Evolutionary conservation across 768 basidiomycete genomes (phyloP).

Genomic region (Leccinum olivaceopallidum): DNA sequence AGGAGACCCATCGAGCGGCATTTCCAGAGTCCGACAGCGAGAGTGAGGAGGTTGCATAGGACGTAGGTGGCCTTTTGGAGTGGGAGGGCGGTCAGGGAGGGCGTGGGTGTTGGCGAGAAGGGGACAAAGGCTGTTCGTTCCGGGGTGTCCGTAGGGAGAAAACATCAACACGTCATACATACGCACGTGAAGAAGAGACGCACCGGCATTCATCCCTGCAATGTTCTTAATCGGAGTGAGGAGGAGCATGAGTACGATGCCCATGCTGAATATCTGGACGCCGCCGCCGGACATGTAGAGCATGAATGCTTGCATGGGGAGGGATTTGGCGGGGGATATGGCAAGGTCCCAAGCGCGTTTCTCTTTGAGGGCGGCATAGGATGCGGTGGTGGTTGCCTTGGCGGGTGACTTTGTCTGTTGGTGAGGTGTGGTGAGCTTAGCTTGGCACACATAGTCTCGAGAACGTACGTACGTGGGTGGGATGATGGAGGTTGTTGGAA

Average conservation of each 20-base stretch:
- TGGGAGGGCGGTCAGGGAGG: slow-evolving; percentile 50
- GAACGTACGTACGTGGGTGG: slow-evolving; percentile 27
- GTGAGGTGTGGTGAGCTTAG: not conserved
- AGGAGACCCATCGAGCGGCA: slow-evolving; percentile 90
- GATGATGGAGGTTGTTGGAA: slow-evolving; percentile 41
- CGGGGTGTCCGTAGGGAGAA: not conserved
- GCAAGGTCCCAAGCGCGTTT: slow-evolving; percentile 88
- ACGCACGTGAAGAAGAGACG: slow-evolving; percentile 20
- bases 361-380: slow-evolving; percentile 69
- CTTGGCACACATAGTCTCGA: too few relatives aligned
- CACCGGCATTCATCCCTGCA: slow-evolving; percentile 75
- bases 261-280: slow-evolving; percentile 96
- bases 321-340: slow-evolving; percentile 79
- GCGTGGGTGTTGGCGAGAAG: slow-evolving; percentile 48
- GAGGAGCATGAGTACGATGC: slow-evolving; percentile 92
- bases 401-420: slow-evolving; percentile 43
- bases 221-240: slow-evolving; percentile 84
- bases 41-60: slow-evolving; percentile 71
- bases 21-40: slow-evolving; percentile 89
- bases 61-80: slow-evolving; percentile 74
- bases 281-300: slow-evolving; percentile 97
- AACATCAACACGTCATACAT: not conserved
- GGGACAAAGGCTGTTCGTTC: slow-evolving; percentile 65
- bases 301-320: slow-evolving; percentile 99
- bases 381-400: slow-evolving; percentile 42